Conservation (phyloP, 495 filamentous ascomycete genomes). For the Aspergillus asperescens region DNA sequence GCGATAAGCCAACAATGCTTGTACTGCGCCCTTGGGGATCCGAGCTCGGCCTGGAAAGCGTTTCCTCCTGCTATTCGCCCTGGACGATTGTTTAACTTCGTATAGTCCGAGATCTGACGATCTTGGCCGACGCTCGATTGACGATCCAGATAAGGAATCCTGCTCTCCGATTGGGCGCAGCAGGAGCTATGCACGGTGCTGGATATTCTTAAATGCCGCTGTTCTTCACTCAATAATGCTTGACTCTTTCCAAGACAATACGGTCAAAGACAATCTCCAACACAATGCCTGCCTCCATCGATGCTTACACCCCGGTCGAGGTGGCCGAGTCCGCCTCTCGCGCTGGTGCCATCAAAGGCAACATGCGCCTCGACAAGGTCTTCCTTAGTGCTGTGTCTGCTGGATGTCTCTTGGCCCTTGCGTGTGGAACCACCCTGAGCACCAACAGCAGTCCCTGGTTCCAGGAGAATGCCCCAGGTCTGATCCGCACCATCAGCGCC, state of each 20-base stretch:
- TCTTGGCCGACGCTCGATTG: neutral
- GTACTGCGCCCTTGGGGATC: neutral
- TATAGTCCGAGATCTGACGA: neutral
- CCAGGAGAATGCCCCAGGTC: slow-evolving; percentile 53
- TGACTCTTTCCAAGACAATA: neutral
- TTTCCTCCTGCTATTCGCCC: neutral
- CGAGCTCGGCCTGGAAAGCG: neutral
- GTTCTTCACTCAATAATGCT: neutral
- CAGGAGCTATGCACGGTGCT: neutral
- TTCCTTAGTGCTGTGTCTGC: slow-evolving; percentile 51
- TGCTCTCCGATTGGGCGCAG: slow-evolving; percentile 1
- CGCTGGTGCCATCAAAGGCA: slow-evolving; percentile 45
- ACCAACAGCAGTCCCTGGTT: slow-evolving; percentile 55
- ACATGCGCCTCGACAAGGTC: slow-evolving; percentile 49
- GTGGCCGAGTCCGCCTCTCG: slow-evolving; percentile 43
- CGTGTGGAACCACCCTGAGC: slow-evolving; percentile 47
- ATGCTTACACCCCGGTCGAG: slow-evolving; percentile 42
- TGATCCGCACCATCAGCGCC: slow-evolving; percentile 52
- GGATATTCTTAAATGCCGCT: neutral
- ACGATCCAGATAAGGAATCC: slow-evolving; percentile 3
- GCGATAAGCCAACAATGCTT: neutral
- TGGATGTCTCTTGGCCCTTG: slow-evolving; percentile 50
- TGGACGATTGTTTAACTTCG: neutral
- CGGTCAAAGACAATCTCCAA: neutral
- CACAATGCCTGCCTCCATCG: slow-evolving; percentile 22